Evolutionary conservation across 192 early-diverging fungal genomes (phyloP).

Genomic region (Backusella psychrophila): DNA sequence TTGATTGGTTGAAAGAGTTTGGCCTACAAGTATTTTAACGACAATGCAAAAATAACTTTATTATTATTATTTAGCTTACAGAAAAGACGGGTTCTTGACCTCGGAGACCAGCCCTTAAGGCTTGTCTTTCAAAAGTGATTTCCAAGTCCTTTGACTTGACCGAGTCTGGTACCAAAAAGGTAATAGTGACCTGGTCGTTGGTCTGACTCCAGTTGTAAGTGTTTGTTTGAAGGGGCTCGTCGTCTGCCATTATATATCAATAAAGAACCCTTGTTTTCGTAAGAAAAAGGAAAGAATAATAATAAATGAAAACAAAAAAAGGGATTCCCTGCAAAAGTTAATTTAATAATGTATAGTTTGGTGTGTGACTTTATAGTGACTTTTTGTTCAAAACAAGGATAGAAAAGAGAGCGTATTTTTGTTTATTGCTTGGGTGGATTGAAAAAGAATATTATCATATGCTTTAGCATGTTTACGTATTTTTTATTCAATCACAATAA

Average conservation of each 20-base stretch:
- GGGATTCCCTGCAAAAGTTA: neutral
- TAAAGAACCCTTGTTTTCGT: neutral
- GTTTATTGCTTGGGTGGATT: neutral
- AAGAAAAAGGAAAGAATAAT: neutral
- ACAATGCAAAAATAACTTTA: neutral
- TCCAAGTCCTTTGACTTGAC: conserved; percentile 35
- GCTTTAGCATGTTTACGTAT: neutral
- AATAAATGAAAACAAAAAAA: neutral
- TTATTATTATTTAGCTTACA: conserved; percentile 7
- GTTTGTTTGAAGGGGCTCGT: conserved; percentile 34
- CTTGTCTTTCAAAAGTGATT: conserved; percentile 29
- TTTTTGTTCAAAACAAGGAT: neutral
- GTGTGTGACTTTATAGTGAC: neutral
- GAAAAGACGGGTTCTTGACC: conserved; percentile 37
- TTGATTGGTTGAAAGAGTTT: conserved; percentile 35
- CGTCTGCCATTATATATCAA: neutral
- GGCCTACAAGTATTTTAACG: conserved; percentile 10
- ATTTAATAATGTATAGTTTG: neutral
- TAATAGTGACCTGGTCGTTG: conserved; percentile 36
- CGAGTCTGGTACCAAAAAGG: conserved; percentile 35
- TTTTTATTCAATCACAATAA: too few species aligned
- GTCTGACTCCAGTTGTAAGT: conserved; percentile 38
- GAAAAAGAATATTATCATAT: neutral
- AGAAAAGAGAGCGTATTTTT: neutral
- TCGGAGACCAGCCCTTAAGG: conserved; percentile 35